Conservation (phyloP, 2,329 filamentous ascomycete genomes). For the Xylaria sp. region DNA sequence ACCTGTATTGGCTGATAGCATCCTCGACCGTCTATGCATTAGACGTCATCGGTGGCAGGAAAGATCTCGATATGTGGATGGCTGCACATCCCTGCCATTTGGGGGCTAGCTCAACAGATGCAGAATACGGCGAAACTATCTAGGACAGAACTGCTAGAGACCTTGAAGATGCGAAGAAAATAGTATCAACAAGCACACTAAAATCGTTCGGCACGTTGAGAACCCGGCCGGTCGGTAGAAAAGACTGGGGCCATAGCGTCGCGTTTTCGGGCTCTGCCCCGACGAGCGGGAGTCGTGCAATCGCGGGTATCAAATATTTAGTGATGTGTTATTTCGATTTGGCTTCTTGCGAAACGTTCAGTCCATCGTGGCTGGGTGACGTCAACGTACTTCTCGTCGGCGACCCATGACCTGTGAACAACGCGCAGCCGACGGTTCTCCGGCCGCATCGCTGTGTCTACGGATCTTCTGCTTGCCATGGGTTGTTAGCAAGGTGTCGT, state of each 20-base stretch:
- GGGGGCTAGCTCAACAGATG: background rate
- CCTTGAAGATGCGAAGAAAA: too few species aligned
- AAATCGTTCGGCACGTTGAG: background rate
- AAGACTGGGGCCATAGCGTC: background rate
- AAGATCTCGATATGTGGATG: background rate
- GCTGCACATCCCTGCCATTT: background rate
- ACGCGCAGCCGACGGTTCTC: background rate
- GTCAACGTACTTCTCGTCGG: background rate
- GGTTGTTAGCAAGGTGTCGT: background rate
- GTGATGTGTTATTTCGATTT: too few species aligned
- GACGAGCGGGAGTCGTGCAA: background rate
- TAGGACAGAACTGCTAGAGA: too few species aligned
- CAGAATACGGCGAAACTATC: too few species aligned
- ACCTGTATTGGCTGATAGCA: background rate
- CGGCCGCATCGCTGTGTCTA: background rate
- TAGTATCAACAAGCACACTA: too few species aligned
- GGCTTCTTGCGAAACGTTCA: too few species aligned
- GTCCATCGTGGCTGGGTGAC: background rate
- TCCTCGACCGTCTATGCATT: background rate
- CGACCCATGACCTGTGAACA: background rate
- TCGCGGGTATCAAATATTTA: background rate
- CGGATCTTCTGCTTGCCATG: background rate
- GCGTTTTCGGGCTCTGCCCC: background rate
- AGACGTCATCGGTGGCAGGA: background rate
- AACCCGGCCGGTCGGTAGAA: background rate